Conservation (phyloP, 75 land plant species). For the Isoetes taiwanensis region DNA sequence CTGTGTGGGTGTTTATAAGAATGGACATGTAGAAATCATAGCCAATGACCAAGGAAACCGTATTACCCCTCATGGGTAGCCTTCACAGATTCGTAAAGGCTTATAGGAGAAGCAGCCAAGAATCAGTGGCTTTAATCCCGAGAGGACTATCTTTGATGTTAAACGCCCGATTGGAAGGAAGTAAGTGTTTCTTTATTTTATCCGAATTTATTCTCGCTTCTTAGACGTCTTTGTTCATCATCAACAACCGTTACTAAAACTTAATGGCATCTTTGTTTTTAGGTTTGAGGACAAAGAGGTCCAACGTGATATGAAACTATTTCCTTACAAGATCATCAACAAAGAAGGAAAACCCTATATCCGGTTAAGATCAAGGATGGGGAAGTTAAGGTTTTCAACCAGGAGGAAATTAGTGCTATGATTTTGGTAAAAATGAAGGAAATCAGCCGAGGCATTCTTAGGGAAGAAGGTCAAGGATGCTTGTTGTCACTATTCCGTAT, state of each 20-base stretch:
- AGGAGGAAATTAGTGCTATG: slow-evolving; percentile 88
- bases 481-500: slow-evolving; percentile 81
- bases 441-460: slow-evolving; percentile 85
- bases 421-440: slow-evolving; percentile 79
- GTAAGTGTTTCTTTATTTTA: slow-evolving; percentile 25
- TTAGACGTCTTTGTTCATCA: too few relatives aligned
- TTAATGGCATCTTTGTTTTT: too few relatives aligned
- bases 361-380: slow-evolving; percentile 68
- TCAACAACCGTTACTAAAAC: too few relatives aligned
- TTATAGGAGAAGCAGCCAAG: slow-evolving; percentile 81
- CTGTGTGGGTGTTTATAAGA: slow-evolving; percentile 85
- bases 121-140: slow-evolving; percentile 60
- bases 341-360: slow-evolving; percentile 84
- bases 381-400: slow-evolving; percentile 68
- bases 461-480: slow-evolving; percentile 86
- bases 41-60: slow-evolving; percentile 85
- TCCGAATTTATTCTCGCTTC: too few relatives aligned
- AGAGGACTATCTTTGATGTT: slow-evolving; percentile 75
- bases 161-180: slow-evolving; percentile 66
- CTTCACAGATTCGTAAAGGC: slow-evolving; percentile 57
- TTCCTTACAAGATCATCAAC: slow-evolving; percentile 77
- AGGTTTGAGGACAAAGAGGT: slow-evolving; percentile 87
- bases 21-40: slow-evolving; percentile 80
- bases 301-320: slow-evolving; percentile 69
- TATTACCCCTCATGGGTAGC: slow-evolving; percentile 87